Evolutionary conservation across 345 rosid species (phyloP).

Genomic region (Combretum micranthum): DNA sequence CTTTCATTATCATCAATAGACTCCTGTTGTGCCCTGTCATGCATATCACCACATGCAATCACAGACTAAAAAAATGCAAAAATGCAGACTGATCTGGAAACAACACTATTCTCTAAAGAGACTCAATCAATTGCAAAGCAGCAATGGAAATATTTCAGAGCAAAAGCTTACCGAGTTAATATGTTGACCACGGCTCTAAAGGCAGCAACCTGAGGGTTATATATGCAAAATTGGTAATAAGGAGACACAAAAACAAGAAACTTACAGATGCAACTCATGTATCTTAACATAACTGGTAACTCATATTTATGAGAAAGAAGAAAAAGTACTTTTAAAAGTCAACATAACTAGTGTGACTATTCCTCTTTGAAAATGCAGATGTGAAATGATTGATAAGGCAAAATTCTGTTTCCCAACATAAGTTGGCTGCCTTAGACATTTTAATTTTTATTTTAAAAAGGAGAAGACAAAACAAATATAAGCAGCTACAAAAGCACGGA

Average conservation of each 20-base stretch:
- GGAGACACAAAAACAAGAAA: constrained; percentile 11
- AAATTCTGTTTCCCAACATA: no score
- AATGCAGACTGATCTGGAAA: background rate
- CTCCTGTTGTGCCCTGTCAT: constrained; percentile 93
- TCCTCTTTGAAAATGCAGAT: no score
- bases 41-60: constrained; percentile 6
- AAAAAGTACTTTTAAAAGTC: no score
- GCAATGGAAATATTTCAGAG: background rate
- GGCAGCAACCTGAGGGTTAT: constrained; percentile 85
- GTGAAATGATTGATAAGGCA: no score
- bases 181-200: constrained; percentile 99
- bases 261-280: background rate
- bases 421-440: no score
- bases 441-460: no score
- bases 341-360: no score
- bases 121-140: background rate
- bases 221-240: constrained; percentile 14
- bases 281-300: no score
- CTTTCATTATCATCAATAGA: constrained; percentile 95
- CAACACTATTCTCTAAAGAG: background rate
- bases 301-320: no score
- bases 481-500: no score
- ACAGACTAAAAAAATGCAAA: background rate
- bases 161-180: constrained; percentile 65
- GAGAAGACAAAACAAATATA: no score